These are phyloP conservation scores for Tricholoma saponaceum DNA, from an alignment of 768 basidiomycete species.

Conservation along the genomic window DNA sequence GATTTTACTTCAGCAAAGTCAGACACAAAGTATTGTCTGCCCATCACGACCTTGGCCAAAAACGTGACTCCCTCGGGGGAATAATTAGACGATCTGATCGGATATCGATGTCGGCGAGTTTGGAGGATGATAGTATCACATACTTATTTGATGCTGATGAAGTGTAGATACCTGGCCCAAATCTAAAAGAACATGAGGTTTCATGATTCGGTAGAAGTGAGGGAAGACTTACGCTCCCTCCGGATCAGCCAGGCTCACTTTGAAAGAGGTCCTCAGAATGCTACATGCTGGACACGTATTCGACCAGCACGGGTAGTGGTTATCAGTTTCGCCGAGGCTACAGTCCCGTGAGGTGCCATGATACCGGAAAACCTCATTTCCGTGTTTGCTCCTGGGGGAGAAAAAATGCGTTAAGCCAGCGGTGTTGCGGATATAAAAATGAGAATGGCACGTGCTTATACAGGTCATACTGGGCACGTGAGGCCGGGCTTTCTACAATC, in stretches of 20 bases:
- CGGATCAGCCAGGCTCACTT: constrained; percentile 23
- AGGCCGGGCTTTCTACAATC: constrained; percentile 22
- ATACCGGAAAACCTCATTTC: constrained; percentile 27
- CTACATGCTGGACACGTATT: constrained; percentile 20
- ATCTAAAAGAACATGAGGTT: no score
- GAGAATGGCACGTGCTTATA: constrained; percentile 3
- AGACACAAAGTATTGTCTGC: not conserved
- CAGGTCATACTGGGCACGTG: constrained; percentile 10
- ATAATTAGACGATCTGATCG: not conserved
- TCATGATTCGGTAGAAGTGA: no score
- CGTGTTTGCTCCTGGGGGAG: constrained; percentile 17
- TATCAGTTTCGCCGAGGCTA: constrained; percentile 19
- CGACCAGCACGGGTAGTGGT: constrained; percentile 21
- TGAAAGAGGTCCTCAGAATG: constrained; percentile 29
- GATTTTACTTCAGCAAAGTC: not conserved
- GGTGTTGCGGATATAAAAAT: not conserved
- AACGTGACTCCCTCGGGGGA: not conserved
- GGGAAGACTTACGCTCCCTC: constrained; percentile 26
- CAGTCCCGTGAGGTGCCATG: constrained; percentile 26
- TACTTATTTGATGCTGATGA: constrained; percentile 21
- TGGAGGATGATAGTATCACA: not conserved
- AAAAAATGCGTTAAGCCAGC: not conserved
- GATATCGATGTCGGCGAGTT: not conserved
- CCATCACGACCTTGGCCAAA: not conserved
- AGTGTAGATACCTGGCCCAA: constrained; percentile 24